Base-by-base conservation (phyloP, 2,329 filamentous ascomycete species). In the Ophiocordyceps sinensis region DNA sequence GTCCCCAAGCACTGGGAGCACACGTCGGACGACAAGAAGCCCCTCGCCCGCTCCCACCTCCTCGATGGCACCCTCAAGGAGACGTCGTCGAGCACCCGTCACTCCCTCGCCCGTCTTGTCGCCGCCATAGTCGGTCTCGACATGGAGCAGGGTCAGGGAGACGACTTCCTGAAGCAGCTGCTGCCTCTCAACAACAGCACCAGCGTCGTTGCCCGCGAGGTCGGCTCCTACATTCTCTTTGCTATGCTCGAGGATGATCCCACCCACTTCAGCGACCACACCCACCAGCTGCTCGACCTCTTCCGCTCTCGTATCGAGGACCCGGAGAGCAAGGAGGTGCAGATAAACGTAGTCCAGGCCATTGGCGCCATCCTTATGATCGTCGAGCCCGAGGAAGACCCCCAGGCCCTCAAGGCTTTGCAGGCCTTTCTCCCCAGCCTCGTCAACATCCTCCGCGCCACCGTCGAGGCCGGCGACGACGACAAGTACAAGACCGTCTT, bases 271-370 rank as follows among this genome's bases (percentile, higher is more conserved):
- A 77, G 78, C 53, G 83, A 88, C 54, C 84, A 91, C 63, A 77
- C 86, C 52, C 64, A 72, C 44, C 79, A 85, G 56, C 76, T 96
- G 45, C 85, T 96, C 54, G 71, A 75, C 53, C 71, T 96, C 23
- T 94, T 96, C 66, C 71, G 71, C 62, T 81, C 80, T 60, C 93
- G 88, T 38, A 91, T 98, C 54, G 79, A 83, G 54, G 91, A 96
- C 56, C 79, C 85, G 1, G 80, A 93, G 63, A 95, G 87, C 61
- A 76, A 83, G 46, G 86, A 95, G 59, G 91, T 98, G 43, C 82
- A 88, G 53, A 79, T 94, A 66, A 96, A 95, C 70, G 93, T 91
- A 28, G 80, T 95, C 64, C 77, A 94, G 55, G 87, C 86, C 45
- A 75, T 96, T 45, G 87, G 88, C 54, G 83, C 86, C 55, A 73